Conservation (phyloP, 768 basidiomycete species). For the Pleurotus sapidus region DNA sequence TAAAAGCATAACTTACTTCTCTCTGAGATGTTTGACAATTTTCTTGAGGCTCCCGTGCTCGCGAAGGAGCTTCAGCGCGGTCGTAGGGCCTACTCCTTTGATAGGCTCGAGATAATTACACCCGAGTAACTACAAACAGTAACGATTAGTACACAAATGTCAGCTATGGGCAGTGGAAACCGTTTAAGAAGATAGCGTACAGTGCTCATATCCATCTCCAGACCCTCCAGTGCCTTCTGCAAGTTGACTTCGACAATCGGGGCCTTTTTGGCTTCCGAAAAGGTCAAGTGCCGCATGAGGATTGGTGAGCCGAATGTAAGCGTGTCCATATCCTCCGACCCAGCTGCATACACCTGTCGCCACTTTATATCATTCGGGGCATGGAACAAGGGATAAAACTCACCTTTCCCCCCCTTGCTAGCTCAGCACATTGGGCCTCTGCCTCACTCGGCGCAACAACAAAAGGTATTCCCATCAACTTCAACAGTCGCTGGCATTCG, state of each 20-base stretch:
- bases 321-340: slow-evolving; percentile 99
- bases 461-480: slow-evolving; percentile 96
- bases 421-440: slow-evolving; percentile 97
- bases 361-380: background rate
- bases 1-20: slow-evolving; percentile 49
- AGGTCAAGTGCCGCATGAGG: slow-evolving; percentile 92
- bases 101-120: slow-evolving; percentile 99
- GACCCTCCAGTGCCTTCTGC: slow-evolving; percentile 77
- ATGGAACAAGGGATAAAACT: background rate
- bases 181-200: background rate
- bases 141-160: background rate
- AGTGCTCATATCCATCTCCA: slow-evolving; percentile 84
- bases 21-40: slow-evolving; percentile 75
- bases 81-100: slow-evolving; percentile 94
- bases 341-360: slow-evolving; percentile 87
- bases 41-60: slow-evolving; percentile 73
- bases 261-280: slow-evolving; percentile 96
- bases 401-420: slow-evolving; percentile 94
- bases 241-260: slow-evolving; percentile 94
- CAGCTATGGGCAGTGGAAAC: background rate
- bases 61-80: slow-evolving; percentile 86
- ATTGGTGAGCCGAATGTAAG: slow-evolving; percentile 93
- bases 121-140: slow-evolving; percentile 93
- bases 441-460: slow-evolving; percentile 97
- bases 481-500: slow-evolving; percentile 84